Evolutionary conservation across 2,329 filamentous ascomycete species (phyloP).

Genomic region (Fusarium gaditjirri): DNA sequence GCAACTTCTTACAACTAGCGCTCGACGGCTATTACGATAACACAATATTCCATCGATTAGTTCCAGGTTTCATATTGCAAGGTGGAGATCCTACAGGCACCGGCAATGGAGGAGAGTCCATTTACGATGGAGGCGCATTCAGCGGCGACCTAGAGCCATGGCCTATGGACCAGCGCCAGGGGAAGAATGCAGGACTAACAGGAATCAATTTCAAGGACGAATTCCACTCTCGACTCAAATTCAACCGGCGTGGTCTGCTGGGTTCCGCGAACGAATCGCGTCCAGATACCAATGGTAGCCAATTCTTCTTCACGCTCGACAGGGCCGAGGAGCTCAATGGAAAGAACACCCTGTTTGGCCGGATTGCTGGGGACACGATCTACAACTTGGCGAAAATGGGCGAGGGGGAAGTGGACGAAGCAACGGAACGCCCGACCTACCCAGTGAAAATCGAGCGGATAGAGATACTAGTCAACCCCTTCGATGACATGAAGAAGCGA

Average conservation of each 20-base stretch:
- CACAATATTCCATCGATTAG: slow-evolving; percentile 92
- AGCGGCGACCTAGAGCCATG: slow-evolving; percentile 77
- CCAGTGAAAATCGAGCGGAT: slow-evolving; percentile 79
- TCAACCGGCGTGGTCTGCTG: slow-evolving; percentile 87
- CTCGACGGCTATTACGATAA: slow-evolving; percentile 95
- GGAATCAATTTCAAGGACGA: slow-evolving; percentile 81
- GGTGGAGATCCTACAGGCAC: slow-evolving; percentile 95
- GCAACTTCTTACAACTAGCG: slow-evolving; percentile 95
- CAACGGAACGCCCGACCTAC: slow-evolving; percentile 85
- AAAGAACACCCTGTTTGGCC: slow-evolving; percentile 93
- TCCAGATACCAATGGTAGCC: slow-evolving; percentile 86
- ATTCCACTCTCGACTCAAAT: slow-evolving; percentile 90
- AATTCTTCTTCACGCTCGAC: slow-evolving; percentile 95
- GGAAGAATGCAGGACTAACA: slow-evolving; percentile 67
- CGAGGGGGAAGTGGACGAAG: slow-evolving; percentile 83
- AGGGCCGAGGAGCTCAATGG: slow-evolving; percentile 86
- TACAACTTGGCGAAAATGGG: slow-evolving; percentile 96
- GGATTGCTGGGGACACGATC: slow-evolving; percentile 92
- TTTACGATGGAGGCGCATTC: slow-evolving; percentile 86
- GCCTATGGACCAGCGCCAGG: slow-evolving; percentile 73
- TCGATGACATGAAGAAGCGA: slow-evolving; percentile 81
- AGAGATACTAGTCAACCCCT: slow-evolving; percentile 84
- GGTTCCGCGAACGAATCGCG: slow-evolving; percentile 94
- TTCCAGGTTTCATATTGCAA: slow-evolving; percentile 92
- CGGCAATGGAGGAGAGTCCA: slow-evolving; percentile 89